Evolutionary conservation across 2,329 filamentous ascomycete species (phyloP).

Genomic region (Aspergillus nomiae): DNA sequence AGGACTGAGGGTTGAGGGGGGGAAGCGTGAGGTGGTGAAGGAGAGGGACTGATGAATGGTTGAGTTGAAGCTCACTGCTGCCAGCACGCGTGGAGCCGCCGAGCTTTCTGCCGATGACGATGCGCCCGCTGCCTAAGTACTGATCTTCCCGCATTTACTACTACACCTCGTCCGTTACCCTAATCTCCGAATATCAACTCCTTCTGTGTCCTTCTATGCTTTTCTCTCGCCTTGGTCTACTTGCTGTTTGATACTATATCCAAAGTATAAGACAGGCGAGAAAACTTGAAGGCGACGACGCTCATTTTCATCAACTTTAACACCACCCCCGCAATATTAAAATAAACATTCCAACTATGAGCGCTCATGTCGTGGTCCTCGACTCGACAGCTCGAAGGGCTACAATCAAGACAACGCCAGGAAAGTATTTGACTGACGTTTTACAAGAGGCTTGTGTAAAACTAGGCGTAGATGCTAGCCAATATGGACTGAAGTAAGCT

Average conservation of each 20-base stretch:
- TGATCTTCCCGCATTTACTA: conserved; percentile 11
- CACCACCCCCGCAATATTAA: conserved; percentile 23
- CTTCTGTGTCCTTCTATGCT: conserved; percentile 14
- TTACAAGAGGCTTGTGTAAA: conserved; percentile 85
- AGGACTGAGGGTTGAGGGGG: conserved; percentile 7
- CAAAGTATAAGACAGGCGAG: neutral
- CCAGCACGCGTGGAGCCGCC: conserved; percentile 25
- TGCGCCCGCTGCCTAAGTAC: conserved; percentile 27
- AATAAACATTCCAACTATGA: conserved; percentile 57
- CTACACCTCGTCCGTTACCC: conserved; percentile 10
- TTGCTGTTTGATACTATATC: neutral
- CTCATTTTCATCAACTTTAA: neutral
- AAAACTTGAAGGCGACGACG: neutral
- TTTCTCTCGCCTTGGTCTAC: neutral
- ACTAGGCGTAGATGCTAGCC: conserved; percentile 70
- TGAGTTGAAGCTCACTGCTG: conserved; percentile 29
- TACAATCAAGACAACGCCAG: conserved; percentile 79
- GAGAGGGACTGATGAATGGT: conserved; percentile 19
- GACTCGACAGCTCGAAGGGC: conserved; percentile 75
- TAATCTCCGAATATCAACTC: conserved; percentile 3
- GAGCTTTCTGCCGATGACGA: conserved; percentile 30
- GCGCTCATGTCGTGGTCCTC: conserved; percentile 85
- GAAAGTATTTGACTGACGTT: conserved; percentile 80
- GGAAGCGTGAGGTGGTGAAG: neutral
- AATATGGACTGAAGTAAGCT: conserved; percentile 78